Percentiles rank a stretch among this genome's conserved stretches.
phyloP scores from a whole-genome alignment of 106 monocot species.

The Apostasia shenzhenica region DNA sequence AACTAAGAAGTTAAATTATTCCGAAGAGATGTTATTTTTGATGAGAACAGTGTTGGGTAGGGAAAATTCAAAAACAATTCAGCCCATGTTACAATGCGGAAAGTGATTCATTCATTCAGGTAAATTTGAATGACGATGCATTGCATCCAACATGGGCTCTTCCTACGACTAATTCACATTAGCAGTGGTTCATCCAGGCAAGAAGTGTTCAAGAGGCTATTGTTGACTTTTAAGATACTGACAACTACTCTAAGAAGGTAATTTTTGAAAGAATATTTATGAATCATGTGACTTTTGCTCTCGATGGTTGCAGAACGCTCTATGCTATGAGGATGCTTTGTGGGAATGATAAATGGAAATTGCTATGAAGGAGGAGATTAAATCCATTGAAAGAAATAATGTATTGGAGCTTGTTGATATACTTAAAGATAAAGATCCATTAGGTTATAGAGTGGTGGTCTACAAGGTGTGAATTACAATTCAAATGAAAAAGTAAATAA shows the following conservation, averaged over 20 bases:
- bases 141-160: no score
- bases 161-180: no score
- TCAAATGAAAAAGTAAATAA: slow-evolving; percentile 6
- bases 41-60: slow-evolving; percentile 7
- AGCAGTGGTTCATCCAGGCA: no score
- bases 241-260: slow-evolving; percentile 3
- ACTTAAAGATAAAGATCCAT: slow-evolving; percentile 8
- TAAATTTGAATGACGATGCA: no score
- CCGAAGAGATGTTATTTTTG: slow-evolving; percentile 14
- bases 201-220: no score
- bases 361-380: slow-evolving; percentile 17
- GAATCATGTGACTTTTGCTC: slow-evolving; percentile 11
- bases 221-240: background rate
- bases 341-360: slow-evolving; percentile 7
- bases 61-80: background rate
- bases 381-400: background rate
- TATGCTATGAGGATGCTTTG: slow-evolving; percentile 12
- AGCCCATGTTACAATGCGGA: background rate
- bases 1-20: slow-evolving; percentile 9
- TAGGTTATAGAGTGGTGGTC: slow-evolving; percentile 14
- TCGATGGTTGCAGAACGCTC: slow-evolving; percentile 9
- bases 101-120: background rate
- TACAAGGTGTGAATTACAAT: slow-evolving; percentile 15
- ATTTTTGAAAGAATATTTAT: slow-evolving; percentile 5
- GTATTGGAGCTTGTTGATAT: slow-evolving; percentile 2